A percentile compares a stretch with the other conserved stretches of the same genome.
Conservation (phyloP, 768 basidiomycete species). For the Rhizopogon sp. region DNA sequence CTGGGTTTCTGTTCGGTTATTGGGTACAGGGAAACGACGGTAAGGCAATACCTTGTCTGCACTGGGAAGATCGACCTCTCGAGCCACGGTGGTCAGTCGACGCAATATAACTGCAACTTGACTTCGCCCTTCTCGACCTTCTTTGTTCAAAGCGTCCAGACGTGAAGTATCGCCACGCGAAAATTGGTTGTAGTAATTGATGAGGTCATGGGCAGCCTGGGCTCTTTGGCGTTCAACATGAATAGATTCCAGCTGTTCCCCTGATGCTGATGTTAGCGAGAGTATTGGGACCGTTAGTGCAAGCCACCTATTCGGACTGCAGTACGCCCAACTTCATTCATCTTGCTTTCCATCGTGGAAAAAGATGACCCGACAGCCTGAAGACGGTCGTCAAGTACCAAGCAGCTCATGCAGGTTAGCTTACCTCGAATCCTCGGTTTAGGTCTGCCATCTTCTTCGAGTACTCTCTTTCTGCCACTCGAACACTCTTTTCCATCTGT, state of each 20-base stretch:
- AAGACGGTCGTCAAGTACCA: conserved; percentile 2
- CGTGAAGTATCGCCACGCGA: conserved; percentile 73
- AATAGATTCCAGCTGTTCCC: conserved; percentile 93
- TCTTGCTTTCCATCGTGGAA: conserved; percentile 81
- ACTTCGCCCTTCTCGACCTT: conserved; percentile 82
- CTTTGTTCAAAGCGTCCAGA: conserved; percentile 76
- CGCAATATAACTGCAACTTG: conserved; percentile 86
- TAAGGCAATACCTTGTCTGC: conserved; percentile 61
- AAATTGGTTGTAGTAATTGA: conserved; percentile 93
- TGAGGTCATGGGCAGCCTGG: conserved; percentile 89
- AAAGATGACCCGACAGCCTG: conserved; percentile 89
- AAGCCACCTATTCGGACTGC: conserved; percentile 85
- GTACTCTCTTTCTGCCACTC: conserved; percentile 87
- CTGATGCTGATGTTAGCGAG: conserved; percentile 32
- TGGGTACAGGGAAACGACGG: background rate
- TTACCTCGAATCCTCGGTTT: conserved; percentile 89
- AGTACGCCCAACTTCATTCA: conserved; percentile 90
- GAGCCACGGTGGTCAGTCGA: conserved; percentile 81
- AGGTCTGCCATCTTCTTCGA: conserved; percentile 91
- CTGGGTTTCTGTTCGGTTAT: conserved; percentile 29
- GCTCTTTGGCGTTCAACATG: conserved; percentile 90
- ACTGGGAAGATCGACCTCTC: conserved; percentile 84
- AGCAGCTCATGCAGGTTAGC: conserved; percentile 14
- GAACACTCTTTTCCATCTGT: conserved; percentile 88
- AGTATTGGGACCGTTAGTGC: background rate